Evolutionary conservation across 257 asterid species (phyloP), one percentile per base, ranked within the genome.

Genomic region (Solanum chiquidenum): DNA sequence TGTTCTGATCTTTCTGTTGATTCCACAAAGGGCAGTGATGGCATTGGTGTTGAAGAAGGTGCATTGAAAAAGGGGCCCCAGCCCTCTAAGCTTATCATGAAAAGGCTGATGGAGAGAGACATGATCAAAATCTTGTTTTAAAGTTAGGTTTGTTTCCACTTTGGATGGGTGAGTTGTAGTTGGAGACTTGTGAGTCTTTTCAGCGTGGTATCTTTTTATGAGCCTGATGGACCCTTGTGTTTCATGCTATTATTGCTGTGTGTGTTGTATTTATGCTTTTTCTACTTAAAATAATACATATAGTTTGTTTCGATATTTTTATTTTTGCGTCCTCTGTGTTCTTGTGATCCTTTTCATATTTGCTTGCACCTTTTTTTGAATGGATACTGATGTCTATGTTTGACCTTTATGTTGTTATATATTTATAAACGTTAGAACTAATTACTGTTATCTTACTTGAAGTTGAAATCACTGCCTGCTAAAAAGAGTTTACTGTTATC

Each of bases 121-220:
- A 71, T 93, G 62, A 91, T 90, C 89, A 88, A 91, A 33, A 89
- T 89, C 88, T 87, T 88, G 85, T 88, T 90, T 90, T 86, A 44
- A 90, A 90, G 79, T 80, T 71, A 88, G 82, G 85, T 88, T 90
- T 89, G 90, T 91, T 89, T 89, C 86, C 88, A 49, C 42, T 89
- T 87, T 88, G 66, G 84, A 72, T 37, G 21, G 35, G 52, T 42
- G 46, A 75, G 52, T 40, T 68, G 79, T 88, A 82, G 52, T 37
- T 55, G 38, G 74, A 49, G 87, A 80, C 29, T 83, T 46, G 85
- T 80, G 69, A 80, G 44, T 27, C 66, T 80, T 80, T 80, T 80
- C 37, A 80, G 85, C 85, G 85, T 80, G 85, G 69, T 80, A 69
- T 49, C 42, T 46, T 80, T 49, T 80, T 49, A 29, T 80, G 69